Conservation (phyloP, 768 basidiomycete genomes). For the Leucocoprinus leucothites region DNA sequence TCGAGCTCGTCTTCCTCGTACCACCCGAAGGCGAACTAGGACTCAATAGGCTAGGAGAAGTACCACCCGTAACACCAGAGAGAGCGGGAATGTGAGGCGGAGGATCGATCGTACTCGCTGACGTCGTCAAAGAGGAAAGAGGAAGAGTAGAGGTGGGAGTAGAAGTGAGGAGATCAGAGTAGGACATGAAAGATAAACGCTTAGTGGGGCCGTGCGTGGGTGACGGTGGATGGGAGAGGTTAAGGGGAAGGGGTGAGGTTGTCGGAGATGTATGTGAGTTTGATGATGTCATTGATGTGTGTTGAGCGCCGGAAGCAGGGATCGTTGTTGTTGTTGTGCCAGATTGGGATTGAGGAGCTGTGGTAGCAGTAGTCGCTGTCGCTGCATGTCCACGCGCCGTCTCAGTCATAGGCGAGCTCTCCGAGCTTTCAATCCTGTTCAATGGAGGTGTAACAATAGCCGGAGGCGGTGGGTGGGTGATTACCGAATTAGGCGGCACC, state of each 20-base stretch:
- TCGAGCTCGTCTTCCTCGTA: background rate
- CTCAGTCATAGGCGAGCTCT: conserved; percentile 13
- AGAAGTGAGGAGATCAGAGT: conserved; percentile 78
- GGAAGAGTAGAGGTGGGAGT: conserved; percentile 72
- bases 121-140: conserved; percentile 69
- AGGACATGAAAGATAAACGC: conserved; percentile 86
- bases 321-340: background rate
- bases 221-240: conserved; percentile 33
- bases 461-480: conserved; percentile 20
- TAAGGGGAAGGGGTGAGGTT: conserved; percentile 20
- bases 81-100: conserved; percentile 76
- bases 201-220: conserved; percentile 51
- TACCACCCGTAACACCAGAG: conserved; percentile 40
- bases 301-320: background rate
- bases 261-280: conserved; percentile 18
- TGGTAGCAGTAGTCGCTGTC: no score
- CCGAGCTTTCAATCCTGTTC: conserved; percentile 20
- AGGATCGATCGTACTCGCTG: conserved; percentile 50
- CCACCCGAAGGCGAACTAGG: background rate
- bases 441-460: conserved; percentile 46
- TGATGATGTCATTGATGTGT: background rate
- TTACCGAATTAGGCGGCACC: background rate
- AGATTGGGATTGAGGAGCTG: no score
- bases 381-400: conserved; percentile 7
- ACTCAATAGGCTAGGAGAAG: conserved; percentile 13